phyloP scores from a whole-genome alignment of 1,284 basidiomycete species.

The Coniophora puteana region DNA sequence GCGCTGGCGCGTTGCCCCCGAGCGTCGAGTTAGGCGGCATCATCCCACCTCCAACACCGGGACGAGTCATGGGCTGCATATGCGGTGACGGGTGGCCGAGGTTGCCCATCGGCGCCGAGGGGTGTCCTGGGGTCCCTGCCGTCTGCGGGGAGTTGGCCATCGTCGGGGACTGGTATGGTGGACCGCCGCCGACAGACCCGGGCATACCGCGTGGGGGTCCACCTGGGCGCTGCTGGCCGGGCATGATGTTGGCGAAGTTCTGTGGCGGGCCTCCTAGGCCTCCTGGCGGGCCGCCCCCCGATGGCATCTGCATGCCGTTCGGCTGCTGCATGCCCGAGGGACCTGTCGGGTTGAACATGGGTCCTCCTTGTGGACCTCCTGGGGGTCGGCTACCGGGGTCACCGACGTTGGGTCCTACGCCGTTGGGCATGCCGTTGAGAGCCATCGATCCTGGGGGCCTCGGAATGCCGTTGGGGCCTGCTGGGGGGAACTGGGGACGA shows the following conservation, averaged over 20 bases:
- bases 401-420: conserved; percentile 22
- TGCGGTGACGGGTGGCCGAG: conserved; percentile 46
- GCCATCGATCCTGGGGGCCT: conserved; percentile 16
- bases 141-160: conserved; percentile 39
- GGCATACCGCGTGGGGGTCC: conserved; percentile 34
- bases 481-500: conserved; percentile 27
- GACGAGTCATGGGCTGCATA: conserved; percentile 39
- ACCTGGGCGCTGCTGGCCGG: conserved; percentile 28
- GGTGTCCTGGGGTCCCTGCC: conserved; percentile 24
- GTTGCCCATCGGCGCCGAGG: conserved; percentile 44
- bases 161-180: conserved; percentile 40
- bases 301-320: conserved; percentile 42
- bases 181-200: conserved; percentile 32
- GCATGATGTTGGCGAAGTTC: conserved; percentile 22
- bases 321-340: conserved; percentile 24
- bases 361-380: too few relatives aligned
- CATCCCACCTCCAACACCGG: too few relatives aligned
- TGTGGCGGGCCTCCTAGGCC: conserved; percentile 20
- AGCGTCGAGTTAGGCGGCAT: conserved; percentile 36
- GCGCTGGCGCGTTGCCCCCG: conserved; percentile 38
- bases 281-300: conserved; percentile 24
- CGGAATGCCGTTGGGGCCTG: conserved; percentile 31
- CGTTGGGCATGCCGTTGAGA: conserved; percentile 25
- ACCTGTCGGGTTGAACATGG: conserved; percentile 30
- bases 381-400: too few relatives aligned